A percentile compares a stretch with the other conserved stretches of the same genome.
Conservation (phyloP, 2,329 filamentous ascomycete genomes). For the Diaporthe batatas region DNA sequence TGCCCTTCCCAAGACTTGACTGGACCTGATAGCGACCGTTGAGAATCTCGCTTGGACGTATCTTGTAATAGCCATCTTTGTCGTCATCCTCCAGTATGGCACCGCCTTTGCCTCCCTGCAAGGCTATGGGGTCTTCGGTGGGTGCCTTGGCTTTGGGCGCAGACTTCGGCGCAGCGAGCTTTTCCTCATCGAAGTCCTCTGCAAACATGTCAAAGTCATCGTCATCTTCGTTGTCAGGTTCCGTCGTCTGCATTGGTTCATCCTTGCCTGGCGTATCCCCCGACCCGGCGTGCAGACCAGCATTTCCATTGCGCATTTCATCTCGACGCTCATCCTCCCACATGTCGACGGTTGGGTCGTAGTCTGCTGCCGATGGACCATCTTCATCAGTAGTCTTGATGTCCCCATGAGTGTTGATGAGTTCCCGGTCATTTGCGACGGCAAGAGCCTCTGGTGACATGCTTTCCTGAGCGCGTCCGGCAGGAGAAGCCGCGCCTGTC, state of each 20-base stretch:
- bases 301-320: slow-evolving; percentile 72
- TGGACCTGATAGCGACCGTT: slow-evolving; percentile 92
- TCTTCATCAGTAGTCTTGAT: slow-evolving; percentile 65
- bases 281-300: slow-evolving; percentile 60
- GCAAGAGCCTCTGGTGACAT: slow-evolving; percentile 72
- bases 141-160: slow-evolving; percentile 51
- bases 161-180: slow-evolving; percentile 68
- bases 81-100: slow-evolving; percentile 94
- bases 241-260: slow-evolving; percentile 50
- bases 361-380: slow-evolving; percentile 91
- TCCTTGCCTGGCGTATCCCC: slow-evolving; percentile 45
- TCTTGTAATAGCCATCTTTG: slow-evolving; percentile 95
- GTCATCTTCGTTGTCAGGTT: slow-evolving; percentile 65
- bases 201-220: slow-evolving; percentile 92
- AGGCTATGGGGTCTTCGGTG: slow-evolving; percentile 62
- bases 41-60: slow-evolving; percentile 90
- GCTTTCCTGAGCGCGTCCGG: slow-evolving; percentile 57
- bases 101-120: slow-evolving; percentile 67
- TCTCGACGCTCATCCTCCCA: slow-evolving; percentile 82
- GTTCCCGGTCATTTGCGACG: slow-evolving; percentile 75
- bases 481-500: slow-evolving; percentile 50
- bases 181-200: slow-evolving; percentile 78
- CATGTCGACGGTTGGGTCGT: slow-evolving; percentile 91
- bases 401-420: slow-evolving; percentile 72
- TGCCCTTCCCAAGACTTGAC: slow-evolving; percentile 89